Evolutionary conservation across 129 eudicot genomes (phyloP).

Genomic region (Artemisia argyi): DNA sequence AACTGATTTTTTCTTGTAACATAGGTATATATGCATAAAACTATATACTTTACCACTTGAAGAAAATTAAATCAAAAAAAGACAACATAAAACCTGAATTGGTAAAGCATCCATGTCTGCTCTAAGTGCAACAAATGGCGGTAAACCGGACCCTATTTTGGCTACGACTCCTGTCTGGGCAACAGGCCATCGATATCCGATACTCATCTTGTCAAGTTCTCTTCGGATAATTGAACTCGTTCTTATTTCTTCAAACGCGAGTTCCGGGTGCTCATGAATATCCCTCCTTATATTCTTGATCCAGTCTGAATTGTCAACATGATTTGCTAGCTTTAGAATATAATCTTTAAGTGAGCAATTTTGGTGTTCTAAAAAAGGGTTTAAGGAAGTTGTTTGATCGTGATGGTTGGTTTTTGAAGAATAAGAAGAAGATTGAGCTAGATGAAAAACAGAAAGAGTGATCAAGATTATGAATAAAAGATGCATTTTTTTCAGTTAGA

Average conservation of each 20-base stretch:
- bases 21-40: background rate
- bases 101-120: constrained; percentile 92
- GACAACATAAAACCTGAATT: constrained; percentile 38
- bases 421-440: constrained; percentile 1
- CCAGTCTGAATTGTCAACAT: constrained; percentile 41
- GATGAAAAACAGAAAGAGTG: constrained; percentile 1
- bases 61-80: background rate
- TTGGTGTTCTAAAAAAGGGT: constrained; percentile 18
- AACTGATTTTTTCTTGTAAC: background rate
- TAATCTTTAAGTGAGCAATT: constrained; percentile 35
- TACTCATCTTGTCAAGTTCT: constrained; percentile 53
- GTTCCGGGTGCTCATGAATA: constrained; percentile 72
- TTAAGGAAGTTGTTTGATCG: constrained; percentile 8
- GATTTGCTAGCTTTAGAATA: constrained; percentile 35
- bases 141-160: constrained; percentile 49
- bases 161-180: constrained; percentile 72
- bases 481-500: constrained; percentile 9
- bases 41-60: background rate
- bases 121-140: constrained; percentile 76
- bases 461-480: constrained; percentile 12
- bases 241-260: constrained; percentile 56
- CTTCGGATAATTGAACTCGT: constrained; percentile 57
- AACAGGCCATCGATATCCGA: constrained; percentile 57
- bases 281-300: constrained; percentile 55
- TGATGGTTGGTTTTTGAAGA: background rate